A percentile compares a stretch with the other conserved stretches of the same genome.
phyloP scores from a whole-genome alignment of 352 stramenopile genomes.

The Globisporangium uncinulatum region DNA sequence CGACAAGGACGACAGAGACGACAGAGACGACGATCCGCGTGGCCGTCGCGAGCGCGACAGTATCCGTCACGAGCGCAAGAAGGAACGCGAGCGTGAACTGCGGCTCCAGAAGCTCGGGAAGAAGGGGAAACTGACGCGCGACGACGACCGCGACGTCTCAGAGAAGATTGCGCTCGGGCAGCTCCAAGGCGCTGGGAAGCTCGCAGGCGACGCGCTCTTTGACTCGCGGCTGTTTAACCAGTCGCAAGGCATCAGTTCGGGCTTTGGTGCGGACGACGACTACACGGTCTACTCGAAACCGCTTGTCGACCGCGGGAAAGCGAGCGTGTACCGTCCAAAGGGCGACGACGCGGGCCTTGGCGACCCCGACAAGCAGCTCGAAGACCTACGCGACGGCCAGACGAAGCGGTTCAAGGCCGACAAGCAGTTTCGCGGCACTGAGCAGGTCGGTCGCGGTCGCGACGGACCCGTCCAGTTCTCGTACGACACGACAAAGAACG shows the following conservation, averaged over 20 bases:
- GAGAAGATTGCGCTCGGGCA: conserved; percentile 99
- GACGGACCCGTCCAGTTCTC: conserved; percentile 87
- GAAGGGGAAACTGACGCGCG: conserved; percentile 89
- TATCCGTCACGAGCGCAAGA: conserved; percentile 92
- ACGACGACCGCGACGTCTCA: conserved; percentile 95
- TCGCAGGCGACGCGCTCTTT: conserved; percentile 89
- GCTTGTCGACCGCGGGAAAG: conserved; percentile 91
- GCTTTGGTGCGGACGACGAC: conserved; percentile 97
- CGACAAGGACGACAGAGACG: conserved; percentile 33
- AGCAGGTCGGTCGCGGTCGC: conserved; percentile 47
- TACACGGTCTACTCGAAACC: conserved; percentile 99
- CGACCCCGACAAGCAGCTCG: conserved; percentile 86
- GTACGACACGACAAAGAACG: conserved; percentile 44
- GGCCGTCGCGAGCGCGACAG: conserved; percentile 45
- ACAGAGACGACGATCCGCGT: conserved; percentile 33
- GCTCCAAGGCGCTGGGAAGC: conserved; percentile 83
- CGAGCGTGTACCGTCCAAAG: conserved; percentile 88
- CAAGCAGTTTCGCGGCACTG: conserved; percentile 83
- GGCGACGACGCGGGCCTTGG: conserved; percentile 78
- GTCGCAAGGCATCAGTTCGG: conserved; percentile 91
- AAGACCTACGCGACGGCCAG: conserved; percentile 83
- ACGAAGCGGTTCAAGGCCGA: conserved; percentile 87
- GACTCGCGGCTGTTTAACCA: conserved; percentile 99
- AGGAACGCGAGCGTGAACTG: conserved; percentile 94
- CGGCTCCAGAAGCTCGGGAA: conserved; percentile 94